Conservation (phyloP, 441 rosid genomes). For the Geranium incanum region DNA sequence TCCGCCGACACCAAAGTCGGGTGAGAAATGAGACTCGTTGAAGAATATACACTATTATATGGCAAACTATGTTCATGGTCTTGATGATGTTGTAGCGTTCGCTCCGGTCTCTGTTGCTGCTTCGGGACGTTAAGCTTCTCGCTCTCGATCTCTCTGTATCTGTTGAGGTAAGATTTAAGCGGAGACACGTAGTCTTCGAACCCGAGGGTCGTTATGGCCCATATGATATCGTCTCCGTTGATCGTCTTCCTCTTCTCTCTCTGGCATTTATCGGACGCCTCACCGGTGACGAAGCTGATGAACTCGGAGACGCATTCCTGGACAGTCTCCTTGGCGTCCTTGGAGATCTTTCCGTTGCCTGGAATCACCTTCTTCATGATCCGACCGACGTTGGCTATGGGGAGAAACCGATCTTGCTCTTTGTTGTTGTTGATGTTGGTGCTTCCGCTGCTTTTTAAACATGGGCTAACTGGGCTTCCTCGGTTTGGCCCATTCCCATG, state of each 20-base stretch:
- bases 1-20: not conserved
- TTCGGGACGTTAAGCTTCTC: not conserved
- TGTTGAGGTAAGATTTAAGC: not conserved
- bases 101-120: not conserved
- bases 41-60: not conserved
- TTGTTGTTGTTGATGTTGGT: not conserved
- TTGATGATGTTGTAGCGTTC: too few species aligned
- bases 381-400: not conserved
- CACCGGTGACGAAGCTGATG: not conserved
- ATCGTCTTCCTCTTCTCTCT: not conserved
- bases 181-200: not conserved
- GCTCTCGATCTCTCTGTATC: not conserved
- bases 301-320: not conserved
- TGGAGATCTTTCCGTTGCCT: not conserved
- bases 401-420: not conserved
- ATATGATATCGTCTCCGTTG: not conserved
- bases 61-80: not conserved
- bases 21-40: not conserved
- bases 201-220: not conserved
- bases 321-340: not conserved
- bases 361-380: not conserved
- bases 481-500: too few species aligned
- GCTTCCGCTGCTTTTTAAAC: too few species aligned
- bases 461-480: too few species aligned
- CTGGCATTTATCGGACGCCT: not conserved